Evolutionary conservation across 805 yeast species (phyloP), one percentile per base, ranked within the genome.

Genomic region (Hanseniaspora valbyensis): DNA sequence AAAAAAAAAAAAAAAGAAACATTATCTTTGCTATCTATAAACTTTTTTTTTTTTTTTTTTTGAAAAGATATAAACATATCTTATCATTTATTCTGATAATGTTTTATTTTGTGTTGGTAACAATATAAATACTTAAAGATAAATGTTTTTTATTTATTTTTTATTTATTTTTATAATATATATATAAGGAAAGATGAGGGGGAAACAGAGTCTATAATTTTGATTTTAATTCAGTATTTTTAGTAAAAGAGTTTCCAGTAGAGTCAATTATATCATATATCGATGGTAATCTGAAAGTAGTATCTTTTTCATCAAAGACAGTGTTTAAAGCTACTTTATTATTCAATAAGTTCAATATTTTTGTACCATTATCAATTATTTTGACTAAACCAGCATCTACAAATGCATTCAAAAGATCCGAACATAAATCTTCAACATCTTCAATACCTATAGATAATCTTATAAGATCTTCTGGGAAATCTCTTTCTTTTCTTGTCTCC

Each of bases 361-460:
- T 50, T 42, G 57, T 58, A 2, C 67, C 68, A 40, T 57, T 56
- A 19, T 59, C 58, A 16, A 61, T 60, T n/a, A 59, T n/a, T 54
- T 60, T 61, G 18, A 64, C 70, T 32, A 78, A 79, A 3, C 85
- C 90, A 42, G 87, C 81, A 58, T 70, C 73, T 46, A 74, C 64
- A 56, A 88, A 70, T 4, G 96, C 90, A 37, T 71, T 70, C 39
- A 79, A 76, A 61, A 89, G 73, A 60, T 89, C 97, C n/a, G 70
- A 78, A 44, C 87, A 81, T 62, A 89, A 71, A 62, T 89, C 97
- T 53, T 77, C 81, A 36, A 75, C 69, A 62, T 81, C 79, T 63
- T 89, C 97, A 54, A 89, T 89, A 53, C 97, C 97, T 46, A 89
- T 81, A 63, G 96, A 89, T 51, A 89, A 73, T 60, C 97, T 75